phyloP scores from a whole-genome alignment of 2,329 filamentous ascomycete genomes.

The Colletotrichum lindemuthianum region DNA sequence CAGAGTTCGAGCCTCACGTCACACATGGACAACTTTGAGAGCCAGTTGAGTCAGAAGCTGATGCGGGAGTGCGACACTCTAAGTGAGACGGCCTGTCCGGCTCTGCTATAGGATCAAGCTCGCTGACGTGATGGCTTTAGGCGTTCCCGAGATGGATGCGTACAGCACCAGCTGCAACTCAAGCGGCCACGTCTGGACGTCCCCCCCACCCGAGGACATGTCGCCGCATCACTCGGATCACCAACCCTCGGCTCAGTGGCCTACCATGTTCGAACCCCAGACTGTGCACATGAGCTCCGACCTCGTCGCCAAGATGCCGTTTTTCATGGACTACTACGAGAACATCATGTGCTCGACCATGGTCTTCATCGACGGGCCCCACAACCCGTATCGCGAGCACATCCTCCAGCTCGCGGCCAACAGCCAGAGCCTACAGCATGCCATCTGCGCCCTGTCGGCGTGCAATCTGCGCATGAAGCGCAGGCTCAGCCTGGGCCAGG shows the following conservation, averaged over 20 bases:
- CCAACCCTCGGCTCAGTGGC: slow-evolving; percentile 59
- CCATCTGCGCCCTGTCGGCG: slow-evolving; percentile 86
- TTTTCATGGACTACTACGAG: slow-evolving; percentile 93
- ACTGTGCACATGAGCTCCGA: slow-evolving; percentile 65
- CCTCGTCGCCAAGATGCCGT: slow-evolving; percentile 82
- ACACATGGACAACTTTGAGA: slow-evolving; percentile 68
- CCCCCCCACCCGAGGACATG: slow-evolving; percentile 57
- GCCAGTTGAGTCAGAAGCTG: slow-evolving; percentile 62
- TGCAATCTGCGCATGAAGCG: slow-evolving; percentile 91
- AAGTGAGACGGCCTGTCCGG: slow-evolving; percentile 53
- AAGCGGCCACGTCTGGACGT: slow-evolving; percentile 58
- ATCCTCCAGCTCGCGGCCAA: slow-evolving; percentile 80
- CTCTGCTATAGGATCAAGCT: slow-evolving; percentile 37
- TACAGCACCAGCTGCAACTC: slow-evolving; percentile 63
- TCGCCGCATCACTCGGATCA: slow-evolving; percentile 54
- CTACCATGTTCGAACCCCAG: slow-evolving; percentile 56
- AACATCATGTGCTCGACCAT: slow-evolving; percentile 92
- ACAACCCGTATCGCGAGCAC: slow-evolving; percentile 87
- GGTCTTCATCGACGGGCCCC: slow-evolving; percentile 87
- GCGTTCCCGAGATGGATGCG: slow-evolving; percentile 62
- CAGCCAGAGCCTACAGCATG: slow-evolving; percentile 88
- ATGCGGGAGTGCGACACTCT: slow-evolving; percentile 65
- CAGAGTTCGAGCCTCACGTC: slow-evolving; percentile 69
- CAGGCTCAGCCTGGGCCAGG: slow-evolving; percentile 70
- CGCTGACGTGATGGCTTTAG: slow-evolving; percentile 47